Evolutionary conservation across 306 rosid genomes (phyloP).

Genomic region (Dryas alaskensis): DNA sequence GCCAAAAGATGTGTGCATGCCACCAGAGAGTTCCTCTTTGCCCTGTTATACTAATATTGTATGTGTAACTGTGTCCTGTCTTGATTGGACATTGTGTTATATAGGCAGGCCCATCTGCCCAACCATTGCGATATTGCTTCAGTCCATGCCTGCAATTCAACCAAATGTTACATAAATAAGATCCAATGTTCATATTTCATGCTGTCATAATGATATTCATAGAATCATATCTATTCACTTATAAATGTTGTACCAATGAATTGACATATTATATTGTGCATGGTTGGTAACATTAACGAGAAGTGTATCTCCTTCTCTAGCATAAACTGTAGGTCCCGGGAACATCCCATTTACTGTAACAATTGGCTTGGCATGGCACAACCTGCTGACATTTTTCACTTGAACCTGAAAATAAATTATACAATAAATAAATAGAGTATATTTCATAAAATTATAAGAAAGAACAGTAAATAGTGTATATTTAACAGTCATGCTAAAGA

Average conservation of each 20-base stretch:
- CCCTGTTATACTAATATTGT: slow-evolving; percentile 31
- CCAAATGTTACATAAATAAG: not conserved
- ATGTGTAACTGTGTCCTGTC: slow-evolving; percentile 28
- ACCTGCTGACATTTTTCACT: slow-evolving; percentile 36
- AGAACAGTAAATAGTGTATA: no score
- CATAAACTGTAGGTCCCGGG: slow-evolving; percentile 41
- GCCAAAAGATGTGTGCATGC: slow-evolving; percentile 44
- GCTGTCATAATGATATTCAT: no score
- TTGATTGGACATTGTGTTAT: slow-evolving; percentile 40
- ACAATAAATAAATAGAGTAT: no score
- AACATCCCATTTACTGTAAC: slow-evolving; percentile 40
- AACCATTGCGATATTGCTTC: slow-evolving; percentile 38
- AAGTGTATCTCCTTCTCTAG: slow-evolving; percentile 35
- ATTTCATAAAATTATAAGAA: no score
- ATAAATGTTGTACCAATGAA: slow-evolving; percentile 30
- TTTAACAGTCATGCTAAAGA: no score
- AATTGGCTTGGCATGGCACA: slow-evolving; percentile 37
- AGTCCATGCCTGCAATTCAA: slow-evolving; percentile 34
- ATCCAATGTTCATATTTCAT: not conserved
- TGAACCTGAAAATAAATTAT: slow-evolving; percentile 23
- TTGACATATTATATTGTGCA: slow-evolving; percentile 37
- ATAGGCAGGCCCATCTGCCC: slow-evolving; percentile 46
- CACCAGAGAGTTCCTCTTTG: slow-evolving; percentile 43
- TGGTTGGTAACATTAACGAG: slow-evolving; percentile 31
- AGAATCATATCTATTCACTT: not conserved